Conservation (phyloP, 257 asterid genomes). For the Jacaranda copaia region DNA sequence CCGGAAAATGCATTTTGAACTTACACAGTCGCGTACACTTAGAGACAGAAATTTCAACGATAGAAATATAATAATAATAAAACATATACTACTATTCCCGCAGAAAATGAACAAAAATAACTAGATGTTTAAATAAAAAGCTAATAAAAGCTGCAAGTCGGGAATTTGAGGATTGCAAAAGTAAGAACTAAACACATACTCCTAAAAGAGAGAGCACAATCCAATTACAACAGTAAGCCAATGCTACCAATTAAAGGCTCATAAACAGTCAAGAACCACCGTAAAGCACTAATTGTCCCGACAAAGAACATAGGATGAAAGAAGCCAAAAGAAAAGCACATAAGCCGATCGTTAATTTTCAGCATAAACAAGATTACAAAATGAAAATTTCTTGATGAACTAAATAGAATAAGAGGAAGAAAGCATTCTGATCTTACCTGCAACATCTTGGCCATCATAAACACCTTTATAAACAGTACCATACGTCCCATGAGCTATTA, state of each 20-base stretch:
- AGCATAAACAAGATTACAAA: not conserved
- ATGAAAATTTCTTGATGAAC: not conserved
- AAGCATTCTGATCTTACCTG: slow-evolving; percentile 43
- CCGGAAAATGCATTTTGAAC: not conserved
- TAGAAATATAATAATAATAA: not conserved
- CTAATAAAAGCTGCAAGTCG: not conserved
- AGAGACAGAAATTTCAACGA: not conserved
- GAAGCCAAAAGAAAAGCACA: not conserved
- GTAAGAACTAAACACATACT: not conserved
- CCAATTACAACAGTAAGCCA: slow-evolving; percentile 3
- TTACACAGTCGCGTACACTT: not conserved
- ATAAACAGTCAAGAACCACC: not conserved
- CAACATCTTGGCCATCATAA: slow-evolving; percentile 68
- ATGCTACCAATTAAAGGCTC: not conserved
- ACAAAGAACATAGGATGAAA: not conserved
- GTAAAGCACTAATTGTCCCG: not conserved
- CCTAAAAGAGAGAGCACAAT: slow-evolving; percentile 21
- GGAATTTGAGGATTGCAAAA: not conserved
- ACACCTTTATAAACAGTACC: slow-evolving; percentile 64
- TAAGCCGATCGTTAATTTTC: not conserved
- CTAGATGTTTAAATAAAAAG: not conserved
- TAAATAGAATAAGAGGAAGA: not conserved
- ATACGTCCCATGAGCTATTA: slow-evolving; percentile 69
- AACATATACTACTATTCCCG: not conserved
- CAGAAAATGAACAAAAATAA: slow-evolving; percentile 1